Evolutionary conservation across 495 filamentous ascomycete species (phyloP).

Genomic region (Poronia punctata): DNA sequence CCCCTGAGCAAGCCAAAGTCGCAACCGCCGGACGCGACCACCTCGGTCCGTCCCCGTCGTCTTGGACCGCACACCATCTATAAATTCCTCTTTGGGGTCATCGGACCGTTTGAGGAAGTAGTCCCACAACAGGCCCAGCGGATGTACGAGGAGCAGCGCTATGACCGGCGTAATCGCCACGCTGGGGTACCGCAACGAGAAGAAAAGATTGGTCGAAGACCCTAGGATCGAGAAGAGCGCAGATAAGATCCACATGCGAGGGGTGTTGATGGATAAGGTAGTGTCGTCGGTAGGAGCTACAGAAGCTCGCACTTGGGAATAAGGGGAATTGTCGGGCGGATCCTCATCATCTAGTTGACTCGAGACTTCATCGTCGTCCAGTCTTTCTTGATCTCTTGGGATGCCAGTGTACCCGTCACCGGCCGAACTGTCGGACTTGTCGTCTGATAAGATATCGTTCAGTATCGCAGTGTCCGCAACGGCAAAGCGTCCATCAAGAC

Average conservation of each 20-base stretch:
- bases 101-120: constrained; percentile 52
- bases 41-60: constrained; percentile 12
- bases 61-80: constrained; percentile 47
- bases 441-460: constrained; percentile 26
- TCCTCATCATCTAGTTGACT: constrained; percentile 38
- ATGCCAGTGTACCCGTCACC: constrained; percentile 8
- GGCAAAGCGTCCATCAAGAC: constrained; percentile 40
- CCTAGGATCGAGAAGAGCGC: constrained; percentile 72
- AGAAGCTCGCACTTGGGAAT: constrained; percentile 70
- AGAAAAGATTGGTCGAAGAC: constrained; percentile 77
- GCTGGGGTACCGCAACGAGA: constrained; percentile 77
- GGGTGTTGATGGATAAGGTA: constrained; percentile 71
- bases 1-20: constrained; percentile 72
- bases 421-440: constrained; percentile 14
- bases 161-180: constrained; percentile 82
- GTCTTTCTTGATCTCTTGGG: constrained; percentile 22
- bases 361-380: constrained; percentile 18
- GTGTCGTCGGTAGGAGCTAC: constrained; percentile 68
- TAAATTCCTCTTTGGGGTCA: constrained; percentile 56
- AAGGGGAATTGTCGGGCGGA: constrained; percentile 56
- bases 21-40: constrained; percentile 36
- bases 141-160: constrained; percentile 73
- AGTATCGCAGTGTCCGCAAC: constrained; percentile 33
- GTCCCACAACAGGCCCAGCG: constrained; percentile 74
- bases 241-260: constrained; percentile 79